Evolutionary conservation across 1,284 basidiomycete genomes (phyloP).

Genomic region (Ganoderma lingzhi): DNA sequence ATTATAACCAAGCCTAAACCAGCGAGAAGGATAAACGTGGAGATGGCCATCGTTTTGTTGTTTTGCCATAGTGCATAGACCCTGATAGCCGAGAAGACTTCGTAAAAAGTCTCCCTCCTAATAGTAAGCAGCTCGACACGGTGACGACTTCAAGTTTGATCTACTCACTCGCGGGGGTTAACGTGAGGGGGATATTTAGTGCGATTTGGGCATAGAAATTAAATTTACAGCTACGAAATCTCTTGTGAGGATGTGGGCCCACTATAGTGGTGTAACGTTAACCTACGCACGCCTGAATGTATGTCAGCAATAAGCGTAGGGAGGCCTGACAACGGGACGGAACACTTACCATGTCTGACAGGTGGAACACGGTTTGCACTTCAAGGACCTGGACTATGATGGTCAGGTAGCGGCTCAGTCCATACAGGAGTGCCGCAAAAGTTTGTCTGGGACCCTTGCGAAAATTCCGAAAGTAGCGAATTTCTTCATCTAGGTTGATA

Average conservation of each 20-base stretch:
- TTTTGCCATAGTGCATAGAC: background rate
- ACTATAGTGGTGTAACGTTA: too few relatives aligned
- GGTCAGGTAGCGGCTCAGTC: background rate
- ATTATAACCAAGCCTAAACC: too few relatives aligned
- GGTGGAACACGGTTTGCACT: background rate
- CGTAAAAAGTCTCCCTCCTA: background rate
- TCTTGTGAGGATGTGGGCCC: too few relatives aligned
- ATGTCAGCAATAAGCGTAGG: background rate
- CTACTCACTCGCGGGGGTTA: background rate
- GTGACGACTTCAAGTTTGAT: background rate
- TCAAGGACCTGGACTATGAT: background rate
- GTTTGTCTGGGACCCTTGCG: background rate
- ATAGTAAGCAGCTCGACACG: too few relatives aligned
- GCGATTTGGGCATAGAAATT: background rate
- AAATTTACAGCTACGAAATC: background rate
- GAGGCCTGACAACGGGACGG: background rate
- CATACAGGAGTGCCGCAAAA: background rate
- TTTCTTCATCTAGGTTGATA: background rate
- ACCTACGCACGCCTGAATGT: background rate
- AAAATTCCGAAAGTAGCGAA: background rate
- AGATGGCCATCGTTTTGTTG: background rate
- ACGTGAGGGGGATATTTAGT: background rate
- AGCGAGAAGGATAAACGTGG: background rate
- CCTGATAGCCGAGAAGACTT: background rate
- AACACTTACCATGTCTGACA: background rate